Evolutionary conservation across 2,329 filamentous ascomycete species (phyloP), one percentile per base, ranked within the genome.

Genomic region (Nemania sp.): DNA sequence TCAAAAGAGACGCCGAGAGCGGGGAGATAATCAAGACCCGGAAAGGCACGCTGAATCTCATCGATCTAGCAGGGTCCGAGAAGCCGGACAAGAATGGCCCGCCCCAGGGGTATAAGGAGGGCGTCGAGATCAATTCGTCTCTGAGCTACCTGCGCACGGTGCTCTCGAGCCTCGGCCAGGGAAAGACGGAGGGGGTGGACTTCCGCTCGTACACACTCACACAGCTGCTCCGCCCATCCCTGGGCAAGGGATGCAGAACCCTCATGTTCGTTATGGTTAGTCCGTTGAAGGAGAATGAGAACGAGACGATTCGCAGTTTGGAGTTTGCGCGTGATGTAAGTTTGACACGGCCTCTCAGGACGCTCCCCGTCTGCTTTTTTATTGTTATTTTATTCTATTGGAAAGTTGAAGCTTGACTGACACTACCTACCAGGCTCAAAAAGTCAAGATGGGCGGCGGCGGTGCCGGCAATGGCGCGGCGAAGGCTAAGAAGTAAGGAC

Each of bases 231-330:
- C 91, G 97, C 82, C 95, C 94, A 68, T 96, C 91, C 3, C 78
- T 99, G 6, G 93, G 94, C 3, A 94, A 94, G 14, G 97, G 96
- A 72, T 94, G 89, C 64, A 96, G 97, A 75, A 99, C 94, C 0
- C 86, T 99, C 65, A 99, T 99, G 94, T 96, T 99, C 71, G 91
- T 97, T 70, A 97, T 97, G 92, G 89, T 96, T 52, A 94, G 89
- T 64, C 94, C 94, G 28, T 77, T 97, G 54, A 90, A 95, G 75
- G 89, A 86, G 5, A 94, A 97, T 75, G 77, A 97, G 61, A 89
- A 88, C 66, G 94, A 99, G 78, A 97, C 92, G 3, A 78, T 97
- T 69, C 96, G 92, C 39, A 97, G 91, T 78, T 79, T 99, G 72
- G 88, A 94, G 67, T 99, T 99, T 73, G 94, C 94, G 14, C 95